A percentile compares a stretch with the other conserved stretches of the same genome.
These are phyloP conservation scores for Micromonas commoda DNA, from an alignment of 139 green algal genomes.

Conservation along the genomic window DNA sequence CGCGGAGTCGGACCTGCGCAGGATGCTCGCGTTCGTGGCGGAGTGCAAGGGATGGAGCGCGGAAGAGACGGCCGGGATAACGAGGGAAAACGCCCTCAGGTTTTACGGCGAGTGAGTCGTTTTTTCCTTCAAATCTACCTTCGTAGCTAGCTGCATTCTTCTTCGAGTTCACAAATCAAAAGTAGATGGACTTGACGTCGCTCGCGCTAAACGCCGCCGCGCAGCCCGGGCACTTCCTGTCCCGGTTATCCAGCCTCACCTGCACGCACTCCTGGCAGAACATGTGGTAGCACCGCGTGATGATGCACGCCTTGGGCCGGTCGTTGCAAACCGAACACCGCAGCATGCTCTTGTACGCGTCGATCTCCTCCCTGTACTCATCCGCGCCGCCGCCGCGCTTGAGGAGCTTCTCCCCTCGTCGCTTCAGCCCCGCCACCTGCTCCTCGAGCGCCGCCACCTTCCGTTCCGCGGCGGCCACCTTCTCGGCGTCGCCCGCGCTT, in stretches of 20 bases:
- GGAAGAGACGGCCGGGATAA: slow-evolving; percentile 16
- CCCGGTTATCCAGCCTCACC: not conserved
- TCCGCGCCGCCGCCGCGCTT: not conserved
- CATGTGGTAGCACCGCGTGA: slow-evolving; percentile 21
- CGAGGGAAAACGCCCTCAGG: slow-evolving; percentile 14
- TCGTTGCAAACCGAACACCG: not conserved
- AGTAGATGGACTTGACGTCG: slow-evolving; percentile 14
- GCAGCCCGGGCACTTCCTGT: slow-evolving; percentile 11
- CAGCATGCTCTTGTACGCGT: slow-evolving; percentile 22
- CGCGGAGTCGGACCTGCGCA: slow-evolving; percentile 30
- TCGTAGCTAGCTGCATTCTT: not conserved
- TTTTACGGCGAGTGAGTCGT: slow-evolving; percentile 28
- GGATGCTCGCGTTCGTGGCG: slow-evolving; percentile 23
- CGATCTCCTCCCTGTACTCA: slow-evolving; percentile 2
- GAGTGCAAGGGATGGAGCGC: slow-evolving; percentile 17
- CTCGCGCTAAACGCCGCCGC: not conserved
- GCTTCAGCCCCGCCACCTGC: not conserved
- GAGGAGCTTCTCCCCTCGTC: not conserved
- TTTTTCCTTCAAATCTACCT: too few species aligned
- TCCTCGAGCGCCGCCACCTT: not conserved
- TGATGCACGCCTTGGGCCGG: not conserved
- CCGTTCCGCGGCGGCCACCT: not conserved
- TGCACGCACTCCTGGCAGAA: slow-evolving; percentile 11
- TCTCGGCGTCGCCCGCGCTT: not conserved
- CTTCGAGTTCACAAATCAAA: not conserved